Base-by-base conservation (phyloP, 1,139 yeast species). In the Kurtzmaniella quercitrusa region DNA sequence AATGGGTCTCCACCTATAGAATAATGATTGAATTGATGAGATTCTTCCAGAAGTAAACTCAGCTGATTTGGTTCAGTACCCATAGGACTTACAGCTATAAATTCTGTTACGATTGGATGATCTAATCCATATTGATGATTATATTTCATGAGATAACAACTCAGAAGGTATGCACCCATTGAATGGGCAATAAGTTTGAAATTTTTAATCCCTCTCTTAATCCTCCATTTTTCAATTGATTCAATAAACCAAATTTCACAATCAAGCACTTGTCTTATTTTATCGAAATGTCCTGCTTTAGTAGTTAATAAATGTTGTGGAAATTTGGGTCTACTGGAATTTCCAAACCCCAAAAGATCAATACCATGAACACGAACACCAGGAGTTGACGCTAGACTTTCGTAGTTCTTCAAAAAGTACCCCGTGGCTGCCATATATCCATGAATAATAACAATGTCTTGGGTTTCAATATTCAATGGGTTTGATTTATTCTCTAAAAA, bases 351-450 rank as follows among this genome's bases (percentile, higher is more conserved):
- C 2, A 75, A 73, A 48, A 70, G 50, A 47, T 72, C 77, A 38
- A 72, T 60, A 12, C 65, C 54, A 47, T 68, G 74, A 14, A 68
- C 48, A 17, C 62, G 53, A 8, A 68, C 41, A 0, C 73, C 66
- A 1, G 69, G 63, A 41, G 64, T 63, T 2, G 66, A 52, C 14
- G 64, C 56, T 16, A 71, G 47, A 2, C 50, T 49, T 47, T 70
- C 75, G 37, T 68, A 56, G 46, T 70, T 71, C 50, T 70, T 69
- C 41, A 70, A 57, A 48, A 69, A 71, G 51, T 65, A 71, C 2
- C 77, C 77, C 46, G 66, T 55, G 1, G 77, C 75, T 1, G 77
- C 77, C 77, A 71, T 71, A 48, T 70, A 72, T 8, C 77, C 77
- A 49, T 72, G 77, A 12, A 71, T 61, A 2, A 69, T 53, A 2